Conservation (phyloP, 169 alveolate species). For the Blepharisma undulans region DNA sequence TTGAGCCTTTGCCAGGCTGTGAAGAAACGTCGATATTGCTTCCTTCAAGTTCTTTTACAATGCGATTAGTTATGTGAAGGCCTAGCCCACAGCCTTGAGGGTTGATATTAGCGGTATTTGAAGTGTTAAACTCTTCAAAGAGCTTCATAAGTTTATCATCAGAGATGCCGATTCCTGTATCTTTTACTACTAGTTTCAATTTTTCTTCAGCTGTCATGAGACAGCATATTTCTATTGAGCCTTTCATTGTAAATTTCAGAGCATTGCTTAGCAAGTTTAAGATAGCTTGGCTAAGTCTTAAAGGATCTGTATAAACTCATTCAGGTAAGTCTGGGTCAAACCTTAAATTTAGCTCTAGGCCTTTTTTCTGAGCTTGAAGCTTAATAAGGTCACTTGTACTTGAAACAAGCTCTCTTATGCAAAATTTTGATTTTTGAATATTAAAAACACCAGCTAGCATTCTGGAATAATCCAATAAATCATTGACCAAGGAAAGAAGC, state of each 20-base stretch:
- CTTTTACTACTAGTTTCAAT: background rate
- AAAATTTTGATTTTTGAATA: background rate
- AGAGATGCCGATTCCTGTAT: conserved; percentile 27
- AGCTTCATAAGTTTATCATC: background rate
- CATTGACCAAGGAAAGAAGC: background rate
- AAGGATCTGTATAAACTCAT: background rate
- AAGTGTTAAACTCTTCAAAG: background rate
- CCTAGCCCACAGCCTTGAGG: background rate
- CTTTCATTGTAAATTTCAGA: background rate
- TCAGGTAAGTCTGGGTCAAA: background rate
- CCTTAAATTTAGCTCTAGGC: background rate
- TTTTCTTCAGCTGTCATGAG: background rate
- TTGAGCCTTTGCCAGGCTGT: background rate
- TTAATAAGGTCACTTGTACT: background rate
- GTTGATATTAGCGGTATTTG: too few species aligned
- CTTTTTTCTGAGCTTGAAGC: background rate
- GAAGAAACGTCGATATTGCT: background rate
- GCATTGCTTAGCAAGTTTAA: conserved; percentile 21
- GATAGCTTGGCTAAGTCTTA: background rate
- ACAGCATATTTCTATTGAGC: background rate
- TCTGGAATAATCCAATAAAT: background rate
- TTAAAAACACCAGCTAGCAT: background rate
- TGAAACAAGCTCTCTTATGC: background rate
- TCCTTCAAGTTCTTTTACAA: background rate
- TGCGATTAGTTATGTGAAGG: background rate